Base-by-base conservation (phyloP, 768 basidiomycete species). In the Polyporus arcularius region DNA sequence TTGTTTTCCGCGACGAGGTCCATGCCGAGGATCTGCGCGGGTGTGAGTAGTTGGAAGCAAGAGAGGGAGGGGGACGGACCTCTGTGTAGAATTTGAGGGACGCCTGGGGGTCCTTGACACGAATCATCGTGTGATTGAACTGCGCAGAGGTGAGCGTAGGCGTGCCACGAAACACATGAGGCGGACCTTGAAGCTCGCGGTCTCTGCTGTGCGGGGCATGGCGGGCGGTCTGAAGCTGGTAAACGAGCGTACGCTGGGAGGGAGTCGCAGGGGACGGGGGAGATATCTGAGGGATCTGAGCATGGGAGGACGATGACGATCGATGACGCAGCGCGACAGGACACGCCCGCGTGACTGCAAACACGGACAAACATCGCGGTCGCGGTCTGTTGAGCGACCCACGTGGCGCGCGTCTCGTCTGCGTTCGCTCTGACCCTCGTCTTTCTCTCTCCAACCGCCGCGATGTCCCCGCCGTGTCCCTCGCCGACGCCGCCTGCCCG, bases 71-170 rank as follows among this genome's bases (percentile, higher is more conserved):
- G n/a, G 48, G 31, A 67, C 81, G 67, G 55, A 85, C 89, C 43
- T 92, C 83, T 57, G 82, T 80, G 76, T 96, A 96, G 75, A 94
- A 98, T 21, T 80, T 77, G 61, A 96, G 71, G 16, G 93, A 95
- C 47, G 75, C 79, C 65, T 93, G 86, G 8, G 94, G 89, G 71
- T 96, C 93, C 78, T 88, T 95, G 72, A 96, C 81, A 67, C 94
- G 84, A 67, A 95, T 73, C 93, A 93, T 94, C 18, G 89, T 91
- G 73, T 94, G 92, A 71, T 93, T 92, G 76, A 90, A 86, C 88
- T 90, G 62, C 7, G 38, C 7, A 45, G 7, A 15, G 18, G 51
- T 47, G 30, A 39, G 46, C 18, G 49, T 26, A n/a, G 6, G 55
- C 32, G 40, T n/a, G n/a, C n/a, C n/a, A n/a, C n/a, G n/a, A n/a